Conservation (phyloP, 768 basidiomycete genomes). For the Neoboletus brunneissimus region DNA sequence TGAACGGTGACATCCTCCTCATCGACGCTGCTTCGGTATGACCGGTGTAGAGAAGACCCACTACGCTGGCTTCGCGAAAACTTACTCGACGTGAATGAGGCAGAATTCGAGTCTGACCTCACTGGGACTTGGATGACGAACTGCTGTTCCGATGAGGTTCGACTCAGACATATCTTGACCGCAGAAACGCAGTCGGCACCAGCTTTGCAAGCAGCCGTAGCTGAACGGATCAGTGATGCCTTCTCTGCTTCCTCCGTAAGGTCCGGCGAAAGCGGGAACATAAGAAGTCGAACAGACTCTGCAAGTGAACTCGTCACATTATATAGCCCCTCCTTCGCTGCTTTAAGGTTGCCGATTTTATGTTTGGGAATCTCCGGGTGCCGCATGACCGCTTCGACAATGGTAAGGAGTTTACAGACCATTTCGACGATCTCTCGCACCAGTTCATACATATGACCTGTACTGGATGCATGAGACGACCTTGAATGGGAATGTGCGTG, state of each 20-base stretch:
- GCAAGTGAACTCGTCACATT: constrained; percentile 83
- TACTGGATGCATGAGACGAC: constrained; percentile 86
- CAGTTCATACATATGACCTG: constrained; percentile 91
- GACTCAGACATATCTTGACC: constrained; percentile 77
- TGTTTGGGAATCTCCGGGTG: constrained; percentile 67
- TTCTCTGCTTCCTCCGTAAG: constrained; percentile 83
- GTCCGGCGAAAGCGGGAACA: constrained; percentile 42
- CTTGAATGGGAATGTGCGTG: constrained; percentile 93
- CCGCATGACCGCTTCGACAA: constrained; percentile 85
- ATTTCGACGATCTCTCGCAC: constrained; percentile 93
- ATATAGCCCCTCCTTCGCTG: constrained; percentile 79
- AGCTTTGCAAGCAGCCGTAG: constrained; percentile 82
- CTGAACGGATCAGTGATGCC: constrained; percentile 70
- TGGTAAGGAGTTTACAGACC: constrained; percentile 85
- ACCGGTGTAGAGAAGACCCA: constrained; percentile 36
- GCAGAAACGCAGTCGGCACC: constrained; percentile 86
- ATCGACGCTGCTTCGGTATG: constrained; percentile 40
- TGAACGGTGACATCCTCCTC: constrained; percentile 66
- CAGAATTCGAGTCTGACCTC: constrained; percentile 42
- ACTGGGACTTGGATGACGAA: constrained; percentile 65
- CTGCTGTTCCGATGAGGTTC: constrained; percentile 56
- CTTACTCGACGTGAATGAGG: constrained; percentile 47
- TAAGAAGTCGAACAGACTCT: constrained; percentile 80
- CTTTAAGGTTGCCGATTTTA: constrained; percentile 62
- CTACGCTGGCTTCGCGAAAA: constrained; percentile 42